Evolutionary conservation across 768 basidiomycete species (phyloP).

Genomic region (Flagelloscypha sp.): DNA sequence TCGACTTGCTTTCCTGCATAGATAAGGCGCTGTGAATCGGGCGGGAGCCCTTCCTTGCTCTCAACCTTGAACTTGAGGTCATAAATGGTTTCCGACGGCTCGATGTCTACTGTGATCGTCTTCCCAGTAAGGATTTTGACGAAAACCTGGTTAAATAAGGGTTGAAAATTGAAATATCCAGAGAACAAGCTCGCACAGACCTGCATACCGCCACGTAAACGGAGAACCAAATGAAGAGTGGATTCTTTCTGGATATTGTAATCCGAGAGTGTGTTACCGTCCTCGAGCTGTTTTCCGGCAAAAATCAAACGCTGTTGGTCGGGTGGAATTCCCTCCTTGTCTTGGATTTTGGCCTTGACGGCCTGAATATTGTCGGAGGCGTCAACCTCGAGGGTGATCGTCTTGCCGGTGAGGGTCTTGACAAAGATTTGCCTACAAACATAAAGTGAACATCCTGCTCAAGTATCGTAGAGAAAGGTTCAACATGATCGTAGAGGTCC

Average conservation of each 20-base stretch:
- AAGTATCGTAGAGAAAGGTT: no score
- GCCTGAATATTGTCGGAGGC: no score
- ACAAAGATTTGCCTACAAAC: no score
- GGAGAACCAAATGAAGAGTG: conserved; percentile 15
- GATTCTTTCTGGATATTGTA: conserved; percentile 26
- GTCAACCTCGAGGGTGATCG: no score
- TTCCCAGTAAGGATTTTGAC: conserved; percentile 41
- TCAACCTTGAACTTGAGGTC: conserved; percentile 38
- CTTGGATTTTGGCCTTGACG: no score
- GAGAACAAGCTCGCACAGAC: no score
- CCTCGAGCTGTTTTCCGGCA: conserved; percentile 43
- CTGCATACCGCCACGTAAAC: conserved; percentile 24
- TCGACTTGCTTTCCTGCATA: conserved; percentile 87
- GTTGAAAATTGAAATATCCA: no score
- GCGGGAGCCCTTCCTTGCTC: conserved; percentile 27
- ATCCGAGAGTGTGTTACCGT: conserved; percentile 38
- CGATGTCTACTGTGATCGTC: conserved; percentile 65
- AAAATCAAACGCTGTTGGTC: conserved; percentile 39
- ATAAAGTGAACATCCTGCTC: no score
- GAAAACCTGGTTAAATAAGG: no score
- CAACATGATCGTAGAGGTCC: no score
- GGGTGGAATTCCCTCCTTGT: no score
- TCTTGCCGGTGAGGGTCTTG: no score
- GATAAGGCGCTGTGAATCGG: conserved; percentile 49
- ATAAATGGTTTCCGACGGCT: conserved; percentile 39